phyloP scores from a whole-genome alignment of 257 asterid species.

The Salvia rosmarinus region DNA sequence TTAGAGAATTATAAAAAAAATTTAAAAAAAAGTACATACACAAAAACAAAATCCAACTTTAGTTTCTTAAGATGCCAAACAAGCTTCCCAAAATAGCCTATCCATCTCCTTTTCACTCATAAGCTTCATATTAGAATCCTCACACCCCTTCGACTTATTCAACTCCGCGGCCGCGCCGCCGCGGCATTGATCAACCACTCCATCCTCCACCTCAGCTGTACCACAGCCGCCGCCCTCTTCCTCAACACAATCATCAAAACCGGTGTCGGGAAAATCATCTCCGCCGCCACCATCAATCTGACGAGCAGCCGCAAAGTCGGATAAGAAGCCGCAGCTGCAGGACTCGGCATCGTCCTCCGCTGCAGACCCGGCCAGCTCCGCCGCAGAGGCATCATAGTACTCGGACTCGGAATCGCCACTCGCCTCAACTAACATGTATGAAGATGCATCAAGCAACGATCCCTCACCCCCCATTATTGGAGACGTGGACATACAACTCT shows the following conservation, averaged over 20 bases:
- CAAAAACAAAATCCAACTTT: neutral
- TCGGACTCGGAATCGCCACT: conserved; percentile 54
- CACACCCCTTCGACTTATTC: conserved; percentile 29
- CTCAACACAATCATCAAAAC: conserved; percentile 11
- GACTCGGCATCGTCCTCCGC: conserved; percentile 49
- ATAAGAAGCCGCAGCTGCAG: conserved; percentile 33
- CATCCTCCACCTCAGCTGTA: conserved; percentile 36
- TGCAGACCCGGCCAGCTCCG: neutral
- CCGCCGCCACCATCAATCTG: conserved; percentile 11
- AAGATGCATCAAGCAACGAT: conserved; percentile 34
- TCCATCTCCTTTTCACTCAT: conserved; percentile 45
- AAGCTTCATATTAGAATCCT: conserved; percentile 28
- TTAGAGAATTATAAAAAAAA: neutral
- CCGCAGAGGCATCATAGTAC: conserved; percentile 10
- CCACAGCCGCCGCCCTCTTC: conserved; percentile 6
- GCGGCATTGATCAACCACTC: conserved; percentile 48
- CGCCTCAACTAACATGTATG: conserved; percentile 44
- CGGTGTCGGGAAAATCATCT: neutral
- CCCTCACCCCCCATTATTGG: conserved; percentile 26
- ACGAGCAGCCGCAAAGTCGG: neutral
- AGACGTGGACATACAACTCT: neutral
- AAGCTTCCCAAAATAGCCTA: conserved; percentile 66
- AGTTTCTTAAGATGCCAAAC: conserved; percentile 49
- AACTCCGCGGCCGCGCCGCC: neutral
- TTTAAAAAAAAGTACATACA: neutral